Base-by-base conservation (phyloP, 768 basidiomycete species). In the Hericium coralloides region DNA sequence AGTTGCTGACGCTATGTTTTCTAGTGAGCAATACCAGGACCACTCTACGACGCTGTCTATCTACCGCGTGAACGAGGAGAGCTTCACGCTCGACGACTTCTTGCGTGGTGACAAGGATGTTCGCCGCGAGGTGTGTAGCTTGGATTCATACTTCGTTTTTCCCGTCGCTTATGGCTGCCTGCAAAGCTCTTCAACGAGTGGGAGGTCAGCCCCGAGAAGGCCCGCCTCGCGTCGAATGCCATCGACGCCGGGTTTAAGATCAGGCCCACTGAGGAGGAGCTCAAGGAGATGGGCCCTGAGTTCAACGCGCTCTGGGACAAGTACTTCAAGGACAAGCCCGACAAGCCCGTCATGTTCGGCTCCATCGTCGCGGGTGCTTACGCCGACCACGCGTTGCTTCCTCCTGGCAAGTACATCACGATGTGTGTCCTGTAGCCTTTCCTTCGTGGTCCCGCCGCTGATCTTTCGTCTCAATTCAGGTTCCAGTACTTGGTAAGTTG, bases 211-310 rank as follows among this genome's bases (percentile, higher is more conserved):
- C 84, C 84, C 7, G 80, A 86, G 72, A 84, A 82, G 70, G 83
- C 84, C 0, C 74, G 83, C 25, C 72, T 88, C 38, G 78, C 85
- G 1, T 85, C 84, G 22, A 88, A 87, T 66, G 78, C 76, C 38
- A 86, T 88, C 66, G 85, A 88, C 69, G 85, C 85, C 48, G 85
- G 85, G 37, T 86, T 85, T 76, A 85, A 85, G 83, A 85, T 87
- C 62, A 84, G 85, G 36, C 85, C 84, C 1, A 82, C 82, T 1
- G 80, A 80, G 65, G 80, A 75, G 61, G 85, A 87, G 66, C 72
- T 86, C 58, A 86, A 85, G 67, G 83, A 85, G 68, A 85, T 86
- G 84, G 85, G 85, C n/a, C 84, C 83, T 15, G 85, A 87, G 64
- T 87, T 86, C 71, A 83, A 84, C 63, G 73, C 74, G 60, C 77